Evolutionary conservation across 495 filamentous ascomycete genomes (phyloP).

Genomic region (Hyaloscypha bicolor): DNA sequence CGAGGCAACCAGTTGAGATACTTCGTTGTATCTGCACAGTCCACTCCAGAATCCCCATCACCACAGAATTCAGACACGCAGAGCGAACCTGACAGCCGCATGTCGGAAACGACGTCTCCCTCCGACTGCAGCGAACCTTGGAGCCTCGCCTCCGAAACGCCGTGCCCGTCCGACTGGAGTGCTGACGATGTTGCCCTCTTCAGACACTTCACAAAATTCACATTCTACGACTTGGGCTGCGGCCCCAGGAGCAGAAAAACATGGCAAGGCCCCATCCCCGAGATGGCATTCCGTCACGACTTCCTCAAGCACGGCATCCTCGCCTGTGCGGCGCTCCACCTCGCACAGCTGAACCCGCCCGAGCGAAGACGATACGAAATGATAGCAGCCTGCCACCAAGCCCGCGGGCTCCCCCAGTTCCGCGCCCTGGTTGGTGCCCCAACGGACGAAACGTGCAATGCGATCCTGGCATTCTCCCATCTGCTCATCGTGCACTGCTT

Average conservation of each 20-base stretch:
- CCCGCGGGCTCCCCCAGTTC: conserved; percentile 36
- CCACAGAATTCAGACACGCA: not conserved
- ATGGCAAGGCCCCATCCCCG: conserved; percentile 30
- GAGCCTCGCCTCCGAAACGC: not conserved
- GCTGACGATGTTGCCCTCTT: conserved; percentile 20
- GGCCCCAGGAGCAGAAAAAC: conserved; percentile 4
- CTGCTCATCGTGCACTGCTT: conserved; percentile 17
- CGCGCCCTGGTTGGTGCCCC: conserved; percentile 32
- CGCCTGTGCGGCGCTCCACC: conserved; percentile 38
- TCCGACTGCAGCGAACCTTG: not conserved
- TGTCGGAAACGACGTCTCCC: not conserved
- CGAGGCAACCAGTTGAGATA: conserved; percentile 2
- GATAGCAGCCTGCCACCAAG: conserved; percentile 34
- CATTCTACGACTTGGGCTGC: conserved; percentile 20
- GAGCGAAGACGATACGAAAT: conserved; percentile 29
- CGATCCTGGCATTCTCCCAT: conserved; percentile 38
- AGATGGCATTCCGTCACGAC: conserved; percentile 24
- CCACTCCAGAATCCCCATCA: not conserved
- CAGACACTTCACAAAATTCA: conserved; percentile 20
- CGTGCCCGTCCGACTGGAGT: conserved; percentile 16
- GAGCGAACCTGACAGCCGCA: not conserved
- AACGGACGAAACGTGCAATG: conserved; percentile 34
- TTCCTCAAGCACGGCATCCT: conserved; percentile 42
- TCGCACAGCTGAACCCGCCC: conserved; percentile 28
- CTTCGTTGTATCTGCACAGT: not conserved